Base-by-base conservation (phyloP, 2,329 filamentous ascomycete species). In the Neonectria faginata region DNA sequence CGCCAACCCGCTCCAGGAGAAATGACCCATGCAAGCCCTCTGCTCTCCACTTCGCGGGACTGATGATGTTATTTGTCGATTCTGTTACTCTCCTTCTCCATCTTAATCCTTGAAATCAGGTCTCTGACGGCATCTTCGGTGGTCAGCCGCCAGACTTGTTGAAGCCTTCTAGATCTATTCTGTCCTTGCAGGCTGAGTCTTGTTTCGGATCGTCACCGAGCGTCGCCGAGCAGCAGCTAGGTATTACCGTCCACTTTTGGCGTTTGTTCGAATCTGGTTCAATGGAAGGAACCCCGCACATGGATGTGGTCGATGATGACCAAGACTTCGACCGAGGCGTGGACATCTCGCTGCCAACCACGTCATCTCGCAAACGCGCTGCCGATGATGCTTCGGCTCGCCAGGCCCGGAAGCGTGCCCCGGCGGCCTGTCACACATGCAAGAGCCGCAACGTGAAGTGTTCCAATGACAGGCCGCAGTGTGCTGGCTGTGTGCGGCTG, bases 391-490 rank as follows among this genome's bases (percentile, higher is more conserved):
- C 20, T 18, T n/a, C 53, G 1, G 44, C 11, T 31, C 42, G 47
- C 18, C 39, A 57, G 14, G 31, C 29, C 2, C 53, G 53, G 14
- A 62, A 62, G 29, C 27, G 60, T 11, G 47, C 60, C 29, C 60
- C 60, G 9, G 57, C 41, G 12, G 60, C 60, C 20, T 62, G 60
- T 22, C 54, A 62, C 16, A 62, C 41, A 2, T 62, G 60, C 27
- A 62, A 62, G 60, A 62, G 60, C 33, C 52, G 53, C 25, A 62
- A 57, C 10, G 59, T 61, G 11, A 62, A 62, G 39, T 62, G 59
- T 9, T 62, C 59, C 36, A 57, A 62, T 55, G 52, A 62, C 5
- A 51, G 53, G 22, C 59, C 52, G 27, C 52, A 50, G 14, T 62
- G 59, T 9, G 16, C 22, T 12, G 58, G 59, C 18, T 62, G 53